phyloP scores from a whole-genome alignment of 2,329 filamentous ascomycete genomes.

The Hansfordia pulvinata region DNA sequence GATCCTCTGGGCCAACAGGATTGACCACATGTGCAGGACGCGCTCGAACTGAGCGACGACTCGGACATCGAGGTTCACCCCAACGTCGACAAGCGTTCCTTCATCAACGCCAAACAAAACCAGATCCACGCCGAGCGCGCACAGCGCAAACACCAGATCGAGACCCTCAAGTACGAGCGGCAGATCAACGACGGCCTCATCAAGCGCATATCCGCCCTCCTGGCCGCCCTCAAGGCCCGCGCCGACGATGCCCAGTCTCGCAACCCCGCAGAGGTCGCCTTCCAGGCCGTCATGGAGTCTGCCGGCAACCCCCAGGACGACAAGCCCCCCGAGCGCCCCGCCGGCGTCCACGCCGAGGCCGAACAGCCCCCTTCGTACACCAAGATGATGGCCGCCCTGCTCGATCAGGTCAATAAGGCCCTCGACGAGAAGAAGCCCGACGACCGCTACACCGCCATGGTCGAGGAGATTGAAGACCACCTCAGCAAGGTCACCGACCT shows the following conservation, averaged over 20 bases:
- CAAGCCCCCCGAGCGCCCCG: slow-evolving; percentile 59
- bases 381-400: slow-evolving; percentile 94
- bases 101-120: slow-evolving; percentile 94
- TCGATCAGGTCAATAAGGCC: slow-evolving; percentile 82
- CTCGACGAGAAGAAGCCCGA: slow-evolving; percentile 63
- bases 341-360: slow-evolving; percentile 64
- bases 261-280: slow-evolving; percentile 70
- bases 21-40: slow-evolving; percentile 49
- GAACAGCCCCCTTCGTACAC: slow-evolving; percentile 73
- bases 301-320: slow-evolving; percentile 61
- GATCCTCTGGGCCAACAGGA: no score
- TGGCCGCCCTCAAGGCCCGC: slow-evolving; percentile 62
- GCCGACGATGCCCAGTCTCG: slow-evolving; percentile 51
- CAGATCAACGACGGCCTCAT: slow-evolving; percentile 87
- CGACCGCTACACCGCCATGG: slow-evolving; percentile 60
- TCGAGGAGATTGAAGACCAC: slow-evolving; percentile 66
- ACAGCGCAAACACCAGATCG: slow-evolving; percentile 78
- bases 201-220: slow-evolving; percentile 65
- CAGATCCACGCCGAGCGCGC: slow-evolving; percentile 89
- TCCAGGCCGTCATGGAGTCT: slow-evolving; percentile 77
- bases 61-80: slow-evolving; percentile 97
- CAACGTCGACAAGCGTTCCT: slow-evolving; percentile 96
- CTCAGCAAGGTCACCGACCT: slow-evolving; percentile 63
- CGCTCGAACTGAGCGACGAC: slow-evolving; percentile 93
- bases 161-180: slow-evolving; percentile 82